These are phyloP conservation scores for Talaromyces sp. DNA, from an alignment of 2,329 filamentous ascomycete species.

Conservation along the genomic window DNA sequence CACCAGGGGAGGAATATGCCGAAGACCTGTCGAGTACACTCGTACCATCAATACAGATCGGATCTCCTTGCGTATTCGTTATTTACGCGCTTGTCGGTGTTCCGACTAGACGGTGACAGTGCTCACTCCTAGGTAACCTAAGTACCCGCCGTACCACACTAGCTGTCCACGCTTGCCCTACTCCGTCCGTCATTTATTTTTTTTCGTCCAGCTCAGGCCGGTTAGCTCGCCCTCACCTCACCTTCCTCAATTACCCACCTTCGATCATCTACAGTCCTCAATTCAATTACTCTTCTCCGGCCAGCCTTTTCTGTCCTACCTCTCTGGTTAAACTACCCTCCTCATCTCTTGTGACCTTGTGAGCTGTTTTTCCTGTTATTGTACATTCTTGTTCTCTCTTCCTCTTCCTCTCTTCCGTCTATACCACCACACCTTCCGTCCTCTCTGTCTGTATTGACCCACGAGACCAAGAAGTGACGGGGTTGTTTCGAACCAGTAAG, in stretches of 20 bases:
- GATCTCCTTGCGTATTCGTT: neutral
- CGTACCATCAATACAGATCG: neutral
- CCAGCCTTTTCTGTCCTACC: neutral
- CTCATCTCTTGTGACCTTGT: conserved; percentile 1
- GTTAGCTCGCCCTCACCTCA: neutral
- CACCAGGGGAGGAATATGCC: neutral
- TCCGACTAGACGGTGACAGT: conserved; percentile 1
- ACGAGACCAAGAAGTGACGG: conserved; percentile 9
- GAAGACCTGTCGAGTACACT: neutral
- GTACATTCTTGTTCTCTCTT: conserved; percentile 7
- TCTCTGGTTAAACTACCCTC: conserved; percentile 5
- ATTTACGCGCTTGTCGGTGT: neutral
- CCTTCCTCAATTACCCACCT: conserved; percentile 1
- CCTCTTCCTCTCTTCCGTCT: no score
- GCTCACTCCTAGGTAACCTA: neutral
- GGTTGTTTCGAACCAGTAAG: conserved; percentile 8
- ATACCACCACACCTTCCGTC: neutral
- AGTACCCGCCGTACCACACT: conserved; percentile 1
- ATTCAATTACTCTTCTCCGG: neutral
- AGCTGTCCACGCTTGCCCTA: conserved; percentile 6
- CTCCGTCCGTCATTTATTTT: conserved; percentile 9
- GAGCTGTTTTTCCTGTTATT: neutral
- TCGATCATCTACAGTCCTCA: neutral
- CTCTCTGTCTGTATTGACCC: neutral
- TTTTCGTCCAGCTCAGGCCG: conserved; percentile 3